These are phyloP conservation scores for Komagataella ulmi DNA, from an alignment of 805 yeast genomes.

Conservation along the genomic window DNA sequence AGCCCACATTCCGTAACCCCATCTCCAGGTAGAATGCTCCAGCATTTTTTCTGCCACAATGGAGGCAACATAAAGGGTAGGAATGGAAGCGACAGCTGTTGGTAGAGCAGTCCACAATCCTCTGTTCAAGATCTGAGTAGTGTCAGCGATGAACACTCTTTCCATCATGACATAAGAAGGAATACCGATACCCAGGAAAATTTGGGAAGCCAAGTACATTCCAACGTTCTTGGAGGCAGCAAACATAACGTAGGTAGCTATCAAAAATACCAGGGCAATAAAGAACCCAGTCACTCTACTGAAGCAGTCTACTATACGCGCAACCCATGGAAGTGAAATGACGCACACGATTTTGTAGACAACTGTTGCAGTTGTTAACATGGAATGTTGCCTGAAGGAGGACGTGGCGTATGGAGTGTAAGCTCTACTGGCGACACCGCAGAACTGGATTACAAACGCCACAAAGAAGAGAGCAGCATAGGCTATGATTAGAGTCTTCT, in stretches of 20 bases:
- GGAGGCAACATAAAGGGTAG: conserved; percentile 20
- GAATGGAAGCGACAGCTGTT: conserved; percentile 14
- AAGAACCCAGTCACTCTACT: conserved; percentile 19
- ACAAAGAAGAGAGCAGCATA: neutral
- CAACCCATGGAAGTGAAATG: conserved; percentile 5
- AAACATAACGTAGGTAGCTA: conserved; percentile 14
- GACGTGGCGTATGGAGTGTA: neutral
- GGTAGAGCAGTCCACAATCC: conserved; percentile 9
- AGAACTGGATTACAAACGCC: neutral
- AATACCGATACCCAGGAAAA: conserved; percentile 16
- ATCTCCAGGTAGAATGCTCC: conserved; percentile 33
- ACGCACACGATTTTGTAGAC: neutral
- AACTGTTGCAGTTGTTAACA: neutral
- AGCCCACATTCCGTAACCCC: conserved; percentile 39
- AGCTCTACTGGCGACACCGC: neutral
- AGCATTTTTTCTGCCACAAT: conserved; percentile 21
- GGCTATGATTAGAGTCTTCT: neutral
- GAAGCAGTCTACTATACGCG: conserved; percentile 13
- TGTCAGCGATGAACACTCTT: conserved; percentile 16
- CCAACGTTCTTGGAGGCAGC: conserved; percentile 15
- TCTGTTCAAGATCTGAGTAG: conserved; percentile 14
- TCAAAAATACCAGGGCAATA: conserved; percentile 10
- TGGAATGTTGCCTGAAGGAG: neutral
- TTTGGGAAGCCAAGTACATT: conserved; percentile 17
- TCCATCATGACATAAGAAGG: conserved; percentile 13